These are phyloP conservation scores for Backusella parvicylindrica DNA, from an alignment of 192 early-diverging fungal genomes.

Conservation along the genomic window DNA sequence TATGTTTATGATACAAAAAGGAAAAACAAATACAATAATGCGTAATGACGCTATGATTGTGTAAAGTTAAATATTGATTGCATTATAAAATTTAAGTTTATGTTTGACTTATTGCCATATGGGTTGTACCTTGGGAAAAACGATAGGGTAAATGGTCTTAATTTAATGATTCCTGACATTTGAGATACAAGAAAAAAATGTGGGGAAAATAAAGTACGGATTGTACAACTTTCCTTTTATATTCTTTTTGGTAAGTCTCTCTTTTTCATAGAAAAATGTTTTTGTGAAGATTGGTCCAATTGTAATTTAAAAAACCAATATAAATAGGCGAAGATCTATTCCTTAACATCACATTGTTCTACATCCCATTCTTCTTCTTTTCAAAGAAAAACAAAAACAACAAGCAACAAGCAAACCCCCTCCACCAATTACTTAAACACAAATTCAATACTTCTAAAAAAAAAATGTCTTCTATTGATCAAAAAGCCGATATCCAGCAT, in stretches of 20 bases:
- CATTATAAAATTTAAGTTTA: neutral
- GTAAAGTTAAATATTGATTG: neutral
- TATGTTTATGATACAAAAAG: neutral
- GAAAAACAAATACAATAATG: neutral
- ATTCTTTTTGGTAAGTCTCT: slow-evolving; percentile 5
- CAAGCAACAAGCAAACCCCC: neutral
- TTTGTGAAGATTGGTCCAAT: neutral
- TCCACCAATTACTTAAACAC: neutral
- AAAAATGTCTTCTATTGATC: neutral
- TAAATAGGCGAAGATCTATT: neutral
- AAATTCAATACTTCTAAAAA: neutral
- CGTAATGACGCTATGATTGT: neutral
- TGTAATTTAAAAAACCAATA: neutral
- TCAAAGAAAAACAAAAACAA: neutral
- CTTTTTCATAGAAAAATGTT: neutral
- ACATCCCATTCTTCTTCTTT: neutral
- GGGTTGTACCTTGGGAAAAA: neutral
- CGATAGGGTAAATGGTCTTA: neutral
- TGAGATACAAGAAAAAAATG: neutral
- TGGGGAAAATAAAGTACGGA: neutral
- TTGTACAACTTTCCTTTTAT: neutral
- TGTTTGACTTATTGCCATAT: neutral
- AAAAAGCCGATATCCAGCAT: slow-evolving; percentile 4
- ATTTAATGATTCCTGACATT: neutral
- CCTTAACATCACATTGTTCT: neutral